These are phyloP conservation scores for Blastocystis sp. DNA, from an alignment of 352 stramenopile species.

Conservation along the genomic window DNA sequence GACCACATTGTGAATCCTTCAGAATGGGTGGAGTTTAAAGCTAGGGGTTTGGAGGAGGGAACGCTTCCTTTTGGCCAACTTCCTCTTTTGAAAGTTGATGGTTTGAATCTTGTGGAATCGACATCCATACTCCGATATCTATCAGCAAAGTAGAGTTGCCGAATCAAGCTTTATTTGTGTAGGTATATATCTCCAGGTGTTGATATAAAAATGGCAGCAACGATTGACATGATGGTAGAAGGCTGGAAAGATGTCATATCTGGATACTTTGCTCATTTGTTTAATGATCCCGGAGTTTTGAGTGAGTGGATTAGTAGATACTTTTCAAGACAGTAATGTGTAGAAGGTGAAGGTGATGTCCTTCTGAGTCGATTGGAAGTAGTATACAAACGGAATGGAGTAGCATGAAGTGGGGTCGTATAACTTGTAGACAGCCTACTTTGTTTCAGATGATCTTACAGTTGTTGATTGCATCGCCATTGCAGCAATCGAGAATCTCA, in stretches of 20 bases:
- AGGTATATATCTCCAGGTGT: constrained; percentile 41
- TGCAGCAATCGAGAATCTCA: constrained; percentile 43
- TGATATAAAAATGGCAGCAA: neutral
- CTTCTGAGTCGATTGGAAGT: constrained; percentile 20
- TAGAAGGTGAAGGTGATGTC: constrained; percentile 47
- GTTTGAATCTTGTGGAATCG: constrained; percentile 61
- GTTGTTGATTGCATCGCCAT: constrained; percentile 43
- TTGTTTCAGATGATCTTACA: constrained; percentile 33
- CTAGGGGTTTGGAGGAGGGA: neutral
- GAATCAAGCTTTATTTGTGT: neutral
- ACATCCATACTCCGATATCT: constrained; percentile 63
- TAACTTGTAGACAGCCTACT: constrained; percentile 27
- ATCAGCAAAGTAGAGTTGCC: constrained; percentile 14
- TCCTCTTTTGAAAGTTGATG: constrained; percentile 61
- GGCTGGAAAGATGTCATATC: constrained; percentile 38
- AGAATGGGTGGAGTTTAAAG: constrained; percentile 45
- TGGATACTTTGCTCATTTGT: constrained; percentile 42
- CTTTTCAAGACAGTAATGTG: neutral
- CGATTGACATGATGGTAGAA: constrained; percentile 54
- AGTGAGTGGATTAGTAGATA: constrained; percentile 21
- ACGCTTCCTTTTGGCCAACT: constrained; percentile 63
- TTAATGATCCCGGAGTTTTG: neutral
- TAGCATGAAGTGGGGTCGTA: neutral
- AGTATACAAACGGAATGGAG: constrained; percentile 3
- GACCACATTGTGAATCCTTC: neutral